Evolutionary conservation across 1,139 yeast species (phyloP), one percentile per base, ranked within the genome.

Genomic region (Debaryomyces psychrophilus): DNA sequence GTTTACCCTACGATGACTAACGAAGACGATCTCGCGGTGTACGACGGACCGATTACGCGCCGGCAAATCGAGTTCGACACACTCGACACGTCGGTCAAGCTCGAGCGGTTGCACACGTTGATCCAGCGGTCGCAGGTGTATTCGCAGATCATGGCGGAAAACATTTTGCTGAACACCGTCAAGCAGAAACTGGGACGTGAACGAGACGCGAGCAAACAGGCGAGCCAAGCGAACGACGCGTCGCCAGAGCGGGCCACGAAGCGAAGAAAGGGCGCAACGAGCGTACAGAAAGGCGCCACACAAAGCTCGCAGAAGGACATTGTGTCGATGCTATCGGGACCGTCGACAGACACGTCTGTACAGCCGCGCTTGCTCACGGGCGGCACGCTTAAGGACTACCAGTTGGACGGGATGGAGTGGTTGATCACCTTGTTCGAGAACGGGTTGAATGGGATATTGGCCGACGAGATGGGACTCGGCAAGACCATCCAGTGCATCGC

Each of bases 381-480:
- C 8, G 88, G 90, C 23, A 60, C 59, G 0, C 71, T 93, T 71
- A 89, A 90, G 59, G 86, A 83, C 27, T 92, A 93, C 60, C 99
- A 93, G 64, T 63, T 90, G 23, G 93, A 87, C 46, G 99, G 98
- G 0, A 77, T 92, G 47, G 92, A 89, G 55, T 93, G 98, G 98
- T 69, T 93, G 43, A 79, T 85, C 9, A 87, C 96, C 0, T 70
- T 93, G 26, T 93, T 87, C 62, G 95, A 92, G 62, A 93, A 93
- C 64, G 99, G 98, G 0, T 72, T 93, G 28, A 93, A 93, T 65
- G 99, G 99, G 2, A 90, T 93, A 29, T 69, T 93, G 26, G 98
- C 98, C 0, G 98, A 93, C 65, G 98, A 92, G 64, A 93, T 92
- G 98, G 98, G 98, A 0, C 71, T 90, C 35, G 98, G 99, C 5